These are phyloP conservation scores for Leishmania lainsoni DNA, from an alignment of 208 protist genomes.

Conservation along the genomic window DNA sequence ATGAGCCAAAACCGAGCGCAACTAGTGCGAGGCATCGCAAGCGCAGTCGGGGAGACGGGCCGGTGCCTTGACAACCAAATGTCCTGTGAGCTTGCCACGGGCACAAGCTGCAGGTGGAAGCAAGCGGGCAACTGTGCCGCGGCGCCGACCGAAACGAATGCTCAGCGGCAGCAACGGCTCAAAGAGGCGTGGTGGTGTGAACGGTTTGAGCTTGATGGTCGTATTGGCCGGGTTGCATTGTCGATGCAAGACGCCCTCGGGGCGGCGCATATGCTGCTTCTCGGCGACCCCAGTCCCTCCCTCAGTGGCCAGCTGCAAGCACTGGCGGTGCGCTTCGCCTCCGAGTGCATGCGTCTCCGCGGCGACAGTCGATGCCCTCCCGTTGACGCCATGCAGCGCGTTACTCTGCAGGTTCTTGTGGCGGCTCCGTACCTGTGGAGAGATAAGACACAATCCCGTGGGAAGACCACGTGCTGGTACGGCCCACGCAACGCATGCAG, in stretches of 20 bases:
- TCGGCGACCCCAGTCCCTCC: conserved; percentile 33
- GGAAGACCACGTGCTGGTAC: conserved; percentile 17
- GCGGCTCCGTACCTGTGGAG: conserved; percentile 20
- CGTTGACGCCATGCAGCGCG: not conserved
- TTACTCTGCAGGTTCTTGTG: conserved; percentile 9
- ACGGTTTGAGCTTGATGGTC: conserved; percentile 31
- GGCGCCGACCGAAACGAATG: not conserved
- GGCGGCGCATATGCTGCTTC: conserved; percentile 35
- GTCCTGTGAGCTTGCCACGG: not conserved
- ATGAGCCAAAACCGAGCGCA: conserved; percentile 31
- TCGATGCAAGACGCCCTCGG: conserved; percentile 39
- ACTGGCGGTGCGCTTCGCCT: conserved; percentile 28
- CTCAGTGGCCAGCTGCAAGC: conserved; percentile 18
- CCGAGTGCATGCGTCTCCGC: conserved; percentile 5
- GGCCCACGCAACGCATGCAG: not conserved
- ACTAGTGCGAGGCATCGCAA: conserved; percentile 21
- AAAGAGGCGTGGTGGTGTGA: conserved; percentile 40
- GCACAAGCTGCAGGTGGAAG: not conserved
- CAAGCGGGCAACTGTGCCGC: not conserved
- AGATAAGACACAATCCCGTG: not conserved
- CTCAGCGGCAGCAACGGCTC: not conserved
- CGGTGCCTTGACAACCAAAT: conserved; percentile 4
- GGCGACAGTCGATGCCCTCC: conserved; percentile 3
- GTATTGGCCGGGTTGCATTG: conserved; percentile 26
- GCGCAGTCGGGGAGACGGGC: conserved; percentile 7